Percentiles rank a stretch among this genome's conserved stretches.
Conservation (phyloP, 495 filamentous ascomycete species). For the Wilcoxina mikolae region DNA sequence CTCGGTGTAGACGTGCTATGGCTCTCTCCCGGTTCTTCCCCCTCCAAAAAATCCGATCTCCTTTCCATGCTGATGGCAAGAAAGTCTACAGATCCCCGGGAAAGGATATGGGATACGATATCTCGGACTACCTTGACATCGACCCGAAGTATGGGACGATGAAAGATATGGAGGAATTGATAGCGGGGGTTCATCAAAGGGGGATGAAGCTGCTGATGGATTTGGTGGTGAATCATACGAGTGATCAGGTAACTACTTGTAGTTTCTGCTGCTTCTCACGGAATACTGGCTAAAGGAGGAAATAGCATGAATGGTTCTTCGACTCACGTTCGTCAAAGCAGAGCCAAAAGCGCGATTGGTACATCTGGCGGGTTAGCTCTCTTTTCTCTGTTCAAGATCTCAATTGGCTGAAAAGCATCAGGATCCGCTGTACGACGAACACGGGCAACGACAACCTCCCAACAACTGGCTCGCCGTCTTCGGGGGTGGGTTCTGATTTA, state of each 20-base stretch:
- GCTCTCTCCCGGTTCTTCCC: constrained; percentile 40
- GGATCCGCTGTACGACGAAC: constrained; percentile 39
- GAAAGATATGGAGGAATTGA: constrained; percentile 49
- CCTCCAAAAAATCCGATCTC: background rate
- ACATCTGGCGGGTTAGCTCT: constrained; percentile 48
- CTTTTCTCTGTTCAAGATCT: background rate
- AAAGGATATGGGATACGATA: constrained; percentile 52
- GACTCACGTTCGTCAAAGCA: constrained; percentile 47
- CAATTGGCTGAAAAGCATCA: background rate
- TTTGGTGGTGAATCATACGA: constrained; percentile 66
- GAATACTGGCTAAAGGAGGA: no score
- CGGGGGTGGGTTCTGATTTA: constrained; percentile 36
- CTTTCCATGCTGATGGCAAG: constrained; percentile 5
- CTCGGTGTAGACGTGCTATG: constrained; percentile 54
- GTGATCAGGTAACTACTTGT: constrained; percentile 33
- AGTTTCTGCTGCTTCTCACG: no score
- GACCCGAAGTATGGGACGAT: constrained; percentile 48
- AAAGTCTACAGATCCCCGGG: constrained; percentile 48
- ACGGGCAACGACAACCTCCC: constrained; percentile 49
- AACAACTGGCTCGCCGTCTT: constrained; percentile 55
- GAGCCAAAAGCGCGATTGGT: constrained; percentile 53
- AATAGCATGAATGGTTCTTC: constrained; percentile 61
- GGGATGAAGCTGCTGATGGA: constrained; percentile 62
- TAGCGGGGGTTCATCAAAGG: constrained; percentile 39
- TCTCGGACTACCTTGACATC: constrained; percentile 52